Percentiles rank a stretch among this genome's conserved stretches.
phyloP scores from a whole-genome alignment of 2,329 filamentous ascomycete genomes.

The Colletotrichum sp. region DNA sequence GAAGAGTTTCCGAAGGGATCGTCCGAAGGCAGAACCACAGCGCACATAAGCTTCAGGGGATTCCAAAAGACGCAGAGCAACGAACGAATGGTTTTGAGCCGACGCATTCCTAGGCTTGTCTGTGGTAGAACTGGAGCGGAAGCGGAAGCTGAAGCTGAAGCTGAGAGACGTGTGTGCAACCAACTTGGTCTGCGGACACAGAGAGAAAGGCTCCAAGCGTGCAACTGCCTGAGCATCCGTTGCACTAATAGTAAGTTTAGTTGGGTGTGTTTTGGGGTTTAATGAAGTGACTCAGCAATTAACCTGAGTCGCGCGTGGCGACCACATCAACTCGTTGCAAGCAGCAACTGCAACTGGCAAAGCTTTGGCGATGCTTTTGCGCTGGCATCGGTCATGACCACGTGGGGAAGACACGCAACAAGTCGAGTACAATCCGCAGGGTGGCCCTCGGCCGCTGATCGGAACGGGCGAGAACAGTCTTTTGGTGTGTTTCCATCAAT shows the following conservation, averaged over 20 bases:
- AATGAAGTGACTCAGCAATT: not conserved
- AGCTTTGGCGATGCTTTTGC: not conserved
- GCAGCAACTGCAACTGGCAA: not conserved
- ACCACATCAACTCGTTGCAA: not conserved
- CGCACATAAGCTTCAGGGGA: not conserved
- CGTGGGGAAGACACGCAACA: slow-evolving; percentile 1
- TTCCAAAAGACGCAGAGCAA: not conserved
- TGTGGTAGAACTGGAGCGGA: not conserved
- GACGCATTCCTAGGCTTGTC: not conserved
- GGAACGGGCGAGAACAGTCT: slow-evolving; percentile 5
- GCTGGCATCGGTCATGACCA: not conserved
- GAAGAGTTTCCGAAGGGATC: not conserved
- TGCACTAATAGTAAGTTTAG: not conserved
- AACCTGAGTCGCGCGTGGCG: not conserved
- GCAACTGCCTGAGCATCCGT: not conserved
- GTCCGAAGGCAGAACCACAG: not conserved
- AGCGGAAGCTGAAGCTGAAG: not conserved
- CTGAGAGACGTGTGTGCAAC: not conserved
- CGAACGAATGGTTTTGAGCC: not conserved
- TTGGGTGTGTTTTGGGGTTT: not conserved
- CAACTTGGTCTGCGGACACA: not conserved
- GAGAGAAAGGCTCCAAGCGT: not conserved
- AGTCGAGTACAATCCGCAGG: not conserved
- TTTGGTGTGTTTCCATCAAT: slow-evolving; percentile 23
- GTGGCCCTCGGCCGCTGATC: not conserved